Conservation (phyloP, 1,284 basidiomycete genomes). For the Xerocomus nothofagi region DNA sequence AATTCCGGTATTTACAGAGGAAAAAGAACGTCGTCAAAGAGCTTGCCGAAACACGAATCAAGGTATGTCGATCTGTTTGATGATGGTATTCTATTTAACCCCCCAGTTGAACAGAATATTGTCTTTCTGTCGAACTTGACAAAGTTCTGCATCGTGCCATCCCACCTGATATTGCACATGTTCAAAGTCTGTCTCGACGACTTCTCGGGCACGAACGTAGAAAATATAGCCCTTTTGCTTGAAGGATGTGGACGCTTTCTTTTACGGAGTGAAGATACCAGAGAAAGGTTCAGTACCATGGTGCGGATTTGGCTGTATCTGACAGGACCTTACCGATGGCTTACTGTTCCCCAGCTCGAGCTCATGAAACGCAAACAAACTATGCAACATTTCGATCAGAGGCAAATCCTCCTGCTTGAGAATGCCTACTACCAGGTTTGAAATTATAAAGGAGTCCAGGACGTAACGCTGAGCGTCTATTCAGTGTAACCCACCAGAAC, state of each 20-base stretch:
- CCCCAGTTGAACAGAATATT: constrained; percentile 63
- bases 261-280: constrained; percentile 84
- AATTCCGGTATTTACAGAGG: constrained; percentile 93
- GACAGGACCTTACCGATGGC: neutral
- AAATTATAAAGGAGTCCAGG: neutral
- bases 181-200: constrained; percentile 98
- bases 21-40: constrained; percentile 93
- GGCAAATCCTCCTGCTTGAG: constrained; percentile 88
- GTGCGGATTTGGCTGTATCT: constrained; percentile 37
- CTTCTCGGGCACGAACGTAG: constrained; percentile 89
- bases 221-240: constrained; percentile 88
- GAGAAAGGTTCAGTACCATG: constrained; percentile 82
- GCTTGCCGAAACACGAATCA: constrained; percentile 79
- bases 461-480: constrained; percentile 11
- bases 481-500: constrained; percentile 96
- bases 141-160: constrained; percentile 93
- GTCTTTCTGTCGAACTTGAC: constrained; percentile 90
- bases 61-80: constrained; percentile 49
- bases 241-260: constrained; percentile 96
- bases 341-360: constrained; percentile 64
- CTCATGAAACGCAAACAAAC: constrained; percentile 93
- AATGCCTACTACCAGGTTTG: constrained; percentile 96
- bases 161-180: constrained; percentile 91
- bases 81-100: neutral
- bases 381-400: constrained; percentile 88